Evolutionary conservation across 352 stramenopile genomes (phyloP).

Genomic region (Phytophthora foliorum): DNA sequence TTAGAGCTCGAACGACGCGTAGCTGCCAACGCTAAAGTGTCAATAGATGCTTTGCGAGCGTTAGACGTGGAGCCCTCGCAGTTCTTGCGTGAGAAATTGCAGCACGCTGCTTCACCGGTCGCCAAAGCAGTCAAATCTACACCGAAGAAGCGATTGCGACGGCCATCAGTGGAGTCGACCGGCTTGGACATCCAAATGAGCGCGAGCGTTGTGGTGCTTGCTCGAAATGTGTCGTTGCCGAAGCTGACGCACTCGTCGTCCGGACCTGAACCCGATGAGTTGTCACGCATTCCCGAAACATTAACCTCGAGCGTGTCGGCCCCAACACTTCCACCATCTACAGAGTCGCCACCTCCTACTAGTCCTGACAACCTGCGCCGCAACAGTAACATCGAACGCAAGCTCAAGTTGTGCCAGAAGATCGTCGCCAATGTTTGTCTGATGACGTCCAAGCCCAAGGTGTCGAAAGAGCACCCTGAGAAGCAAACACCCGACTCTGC

Average conservation of each 20-base stretch:
- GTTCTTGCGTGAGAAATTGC: constrained; percentile 53
- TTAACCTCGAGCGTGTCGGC: constrained; percentile 38
- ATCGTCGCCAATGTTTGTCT: constrained; percentile 40
- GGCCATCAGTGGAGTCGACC: constrained; percentile 1
- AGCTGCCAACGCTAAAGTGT: constrained; percentile 7
- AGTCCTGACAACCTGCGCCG: constrained; percentile 29
- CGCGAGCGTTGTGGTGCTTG: constrained; percentile 44
- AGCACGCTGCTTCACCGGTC: constrained; percentile 10
- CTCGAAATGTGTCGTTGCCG: constrained; percentile 50
- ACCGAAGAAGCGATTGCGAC: constrained; percentile 42
- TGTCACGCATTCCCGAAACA: constrained; percentile 2
- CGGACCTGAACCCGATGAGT: constrained; percentile 13
- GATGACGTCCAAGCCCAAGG: constrained; percentile 27
- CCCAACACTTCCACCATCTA: constrained; percentile 18
- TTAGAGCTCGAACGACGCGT: constrained; percentile 51
- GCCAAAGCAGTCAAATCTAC: constrained; percentile 47
- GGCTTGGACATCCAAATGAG: constrained; percentile 43
- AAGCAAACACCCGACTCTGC: constrained; percentile 16
- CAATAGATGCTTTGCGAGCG: constrained; percentile 20
- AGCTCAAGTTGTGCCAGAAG: constrained; percentile 65
- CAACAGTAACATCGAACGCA: constrained; percentile 64
- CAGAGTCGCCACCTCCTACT: not conserved
- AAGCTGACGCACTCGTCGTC: constrained; percentile 25
- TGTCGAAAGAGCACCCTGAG: constrained; percentile 18
- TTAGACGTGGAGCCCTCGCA: constrained; percentile 50